These are phyloP conservation scores for Gamarada debralockiae DNA, from an alignment of 495 filamentous ascomycete genomes.

Conservation along the genomic window DNA sequence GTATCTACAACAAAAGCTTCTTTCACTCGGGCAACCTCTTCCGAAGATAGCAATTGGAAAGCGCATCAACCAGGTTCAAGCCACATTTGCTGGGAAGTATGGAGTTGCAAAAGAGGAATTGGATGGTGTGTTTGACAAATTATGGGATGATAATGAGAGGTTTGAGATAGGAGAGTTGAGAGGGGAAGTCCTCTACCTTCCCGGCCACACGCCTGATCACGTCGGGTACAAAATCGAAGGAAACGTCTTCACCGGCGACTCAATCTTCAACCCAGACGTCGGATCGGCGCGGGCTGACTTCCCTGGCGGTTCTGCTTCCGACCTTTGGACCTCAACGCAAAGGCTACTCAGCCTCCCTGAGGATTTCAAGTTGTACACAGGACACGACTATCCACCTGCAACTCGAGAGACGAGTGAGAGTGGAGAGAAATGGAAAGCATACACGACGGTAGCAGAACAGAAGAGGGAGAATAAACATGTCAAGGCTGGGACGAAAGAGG, in stretches of 20 bases:
- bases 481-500: conserved; percentile 31
- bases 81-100: conserved; percentile 43
- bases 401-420: not conserved
- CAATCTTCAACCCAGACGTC: conserved; percentile 35
- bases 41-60: conserved; percentile 50
- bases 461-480: conserved; percentile 49
- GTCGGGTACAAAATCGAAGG: conserved; percentile 52
- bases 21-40: not conserved
- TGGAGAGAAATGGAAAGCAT: no score
- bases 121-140: conserved; percentile 41
- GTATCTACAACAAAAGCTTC: conserved; percentile 47
- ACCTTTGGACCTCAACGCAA: conserved; percentile 40
- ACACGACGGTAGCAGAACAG: conserved; percentile 48
- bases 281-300: conserved; percentile 60
- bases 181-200: conserved; percentile 47
- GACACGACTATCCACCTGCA: conserved; percentile 42
- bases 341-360: conserved; percentile 43
- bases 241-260: not conserved
- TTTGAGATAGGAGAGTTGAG: conserved; percentile 46
- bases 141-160: conserved; percentile 49
- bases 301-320: conserved; percentile 46
- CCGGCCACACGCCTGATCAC: conserved; percentile 61
- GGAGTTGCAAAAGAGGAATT: conserved; percentile 36
- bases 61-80: conserved; percentile 50
- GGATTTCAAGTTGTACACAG: conserved; percentile 35